Evolutionary conservation across 2,329 filamentous ascomycete species (phyloP), one percentile per base, ranked within the genome.

Genomic region (Rhynchosporium agropyri): DNA sequence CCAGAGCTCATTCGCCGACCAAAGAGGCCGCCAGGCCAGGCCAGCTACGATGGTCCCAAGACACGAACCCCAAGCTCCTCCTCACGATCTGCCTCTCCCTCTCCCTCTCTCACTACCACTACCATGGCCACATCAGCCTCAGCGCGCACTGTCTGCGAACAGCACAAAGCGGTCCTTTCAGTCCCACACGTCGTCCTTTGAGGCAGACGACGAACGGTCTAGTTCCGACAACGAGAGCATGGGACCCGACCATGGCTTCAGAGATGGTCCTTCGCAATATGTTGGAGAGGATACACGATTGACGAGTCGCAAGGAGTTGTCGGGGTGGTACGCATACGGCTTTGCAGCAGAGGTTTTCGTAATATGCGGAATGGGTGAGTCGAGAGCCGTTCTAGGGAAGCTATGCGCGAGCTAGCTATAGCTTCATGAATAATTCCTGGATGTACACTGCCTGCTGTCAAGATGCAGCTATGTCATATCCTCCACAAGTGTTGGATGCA

Each of bases 281-380:
- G 81, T 83, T 2, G 92, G 90, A 65, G 92, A 98, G 75, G 95
- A 99, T 76, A 90, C 87, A 29, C 84, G 94, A n/a, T 85, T 90
- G 61, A 98, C 95, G 9, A 97, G 91, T 76, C 80, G 79, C 70
- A 94, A 90, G 76, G 95, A 99, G 83, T 84, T 98, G 64, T 81
- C 87, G 45, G 95, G 94, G 70, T 99, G 96, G 91, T 99, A 98
- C 77, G 89, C 89, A 75, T 98, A 98, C 79, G 90, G 90, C 48
- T 98, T 96, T 82, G 95, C 95, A 29, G 92, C 94, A 26, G 95
- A 99, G 79, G 94, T 96, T 60, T 98, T 97, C 76, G 91, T 96
- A 15, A 91, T 98, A 62, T 98, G 95, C 76, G 94, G 87, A 28
- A 85, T 90, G 74, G 87, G 93, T 91, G 76, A 74, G 87, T 79